These are phyloP conservation scores for Xylaria multiplex DNA, from an alignment of 2,329 filamentous ascomycete genomes.

Conservation along the genomic window DNA sequence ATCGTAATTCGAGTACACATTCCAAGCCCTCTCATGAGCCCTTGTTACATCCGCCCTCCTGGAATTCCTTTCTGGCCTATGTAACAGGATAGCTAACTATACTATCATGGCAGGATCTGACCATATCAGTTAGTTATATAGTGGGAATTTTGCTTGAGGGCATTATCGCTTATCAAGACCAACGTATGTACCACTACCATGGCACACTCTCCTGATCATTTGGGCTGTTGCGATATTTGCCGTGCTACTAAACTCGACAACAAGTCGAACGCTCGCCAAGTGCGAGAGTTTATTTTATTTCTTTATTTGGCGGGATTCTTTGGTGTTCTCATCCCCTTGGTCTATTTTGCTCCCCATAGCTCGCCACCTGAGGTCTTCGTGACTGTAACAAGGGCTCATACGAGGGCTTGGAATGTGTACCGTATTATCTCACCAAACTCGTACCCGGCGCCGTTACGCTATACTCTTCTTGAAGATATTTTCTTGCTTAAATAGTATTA, in stretches of 20 bases:
- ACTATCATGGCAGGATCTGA: slow-evolving; percentile 41
- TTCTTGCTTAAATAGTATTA: too few species aligned
- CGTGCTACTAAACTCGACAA: slow-evolving; percentile 38
- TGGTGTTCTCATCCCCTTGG: slow-evolving; percentile 6
- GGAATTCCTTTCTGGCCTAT: slow-evolving; percentile 41
- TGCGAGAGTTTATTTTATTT: slow-evolving; percentile 10
- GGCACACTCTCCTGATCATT: slow-evolving; percentile 43
- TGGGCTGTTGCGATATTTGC: slow-evolving; percentile 39
- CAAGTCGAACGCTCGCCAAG: not conserved
- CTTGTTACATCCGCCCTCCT: slow-evolving; percentile 18
- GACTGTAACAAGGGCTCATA: too few species aligned
- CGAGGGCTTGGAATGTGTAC: too few species aligned
- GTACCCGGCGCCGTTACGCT: too few species aligned
- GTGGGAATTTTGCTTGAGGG: slow-evolving; percentile 43
- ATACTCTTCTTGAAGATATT: too few species aligned
- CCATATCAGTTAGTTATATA: slow-evolving; percentile 36
- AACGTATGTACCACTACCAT: slow-evolving; percentile 35
- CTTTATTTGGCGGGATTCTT: slow-evolving; percentile 22
- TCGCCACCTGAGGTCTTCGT: not conserved
- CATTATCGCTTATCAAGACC: slow-evolving; percentile 38
- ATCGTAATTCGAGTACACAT: too few species aligned
- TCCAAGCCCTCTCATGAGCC: too few species aligned
- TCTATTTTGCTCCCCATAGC: slow-evolving; percentile 11
- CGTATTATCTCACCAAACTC: too few species aligned
- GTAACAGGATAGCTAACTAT: slow-evolving; percentile 45